Percentiles rank a stretch among this genome's conserved stretches.
phyloP scores from a whole-genome alignment of 208 protist genomes.

The Leishmania gerbilli region DNA sequence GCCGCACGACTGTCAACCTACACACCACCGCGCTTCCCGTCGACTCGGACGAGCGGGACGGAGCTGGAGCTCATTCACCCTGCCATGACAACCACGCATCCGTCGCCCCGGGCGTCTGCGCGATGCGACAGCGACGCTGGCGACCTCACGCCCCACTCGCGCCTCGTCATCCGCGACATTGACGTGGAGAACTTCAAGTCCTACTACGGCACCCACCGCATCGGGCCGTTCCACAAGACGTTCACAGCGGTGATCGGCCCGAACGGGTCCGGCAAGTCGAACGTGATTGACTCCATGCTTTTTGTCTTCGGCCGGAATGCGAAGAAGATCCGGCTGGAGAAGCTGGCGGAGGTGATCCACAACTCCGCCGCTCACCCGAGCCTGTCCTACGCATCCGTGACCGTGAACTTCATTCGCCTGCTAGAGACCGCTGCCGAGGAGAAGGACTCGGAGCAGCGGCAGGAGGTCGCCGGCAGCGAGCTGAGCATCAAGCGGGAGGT shows the following conservation, averaged over 20 bases:
- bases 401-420: constrained; percentile 97
- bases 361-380: constrained; percentile 95
- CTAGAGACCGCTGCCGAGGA: constrained; percentile 74
- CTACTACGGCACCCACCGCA: constrained; percentile 97
- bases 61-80: constrained; percentile 24
- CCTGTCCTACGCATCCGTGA: constrained; percentile 94
- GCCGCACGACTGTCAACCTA: constrained; percentile 9
- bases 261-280: constrained; percentile 99
- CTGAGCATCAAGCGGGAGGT: constrained; percentile 95
- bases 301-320: constrained; percentile 99
- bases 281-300: constrained; percentile 99
- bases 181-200: constrained; percentile 99
- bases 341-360: constrained; percentile 99
- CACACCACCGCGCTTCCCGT: constrained; percentile 7
- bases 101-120: not conserved
- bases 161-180: constrained; percentile 98
- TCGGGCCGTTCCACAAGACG: constrained; percentile 99
- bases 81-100: not conserved
- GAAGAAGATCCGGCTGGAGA: constrained; percentile 97
- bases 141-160: constrained; percentile 18
- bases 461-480: constrained; percentile 90
- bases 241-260: constrained; percentile 99
- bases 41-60: constrained; percentile 25
- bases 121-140: not conserved
- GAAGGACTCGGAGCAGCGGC: constrained; percentile 68